phyloP scores from a whole-genome alignment of 2,329 filamentous ascomycete genomes.

The Diaporthe capsici region DNA sequence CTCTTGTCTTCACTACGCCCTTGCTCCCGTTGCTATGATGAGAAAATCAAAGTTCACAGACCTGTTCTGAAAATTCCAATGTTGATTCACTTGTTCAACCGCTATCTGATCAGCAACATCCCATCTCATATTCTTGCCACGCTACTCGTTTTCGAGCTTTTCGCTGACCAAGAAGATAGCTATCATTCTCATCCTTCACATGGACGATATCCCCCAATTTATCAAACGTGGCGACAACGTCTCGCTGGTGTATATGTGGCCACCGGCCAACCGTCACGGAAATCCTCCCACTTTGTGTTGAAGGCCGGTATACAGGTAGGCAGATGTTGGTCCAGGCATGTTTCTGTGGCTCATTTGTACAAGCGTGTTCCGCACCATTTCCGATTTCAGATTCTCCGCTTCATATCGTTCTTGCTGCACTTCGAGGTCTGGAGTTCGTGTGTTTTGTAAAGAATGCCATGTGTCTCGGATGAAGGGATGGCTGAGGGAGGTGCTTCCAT shows the following conservation, averaged over 20 bases:
- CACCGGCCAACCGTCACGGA: neutral
- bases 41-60: constrained; percentile 81
- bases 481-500: too few species aligned
- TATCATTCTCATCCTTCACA: neutral
- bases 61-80: constrained; percentile 81
- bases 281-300: neutral
- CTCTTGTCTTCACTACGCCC: constrained; percentile 27
- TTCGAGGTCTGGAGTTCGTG: neutral
- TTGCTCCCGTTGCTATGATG: constrained; percentile 73
- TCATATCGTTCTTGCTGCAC: neutral
- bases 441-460: too few species aligned
- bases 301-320: neutral
- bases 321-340: neutral
- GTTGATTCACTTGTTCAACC: constrained; percentile 84
- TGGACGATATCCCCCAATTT: neutral
- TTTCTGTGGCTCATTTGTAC: too few species aligned
- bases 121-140: constrained; percentile 40
- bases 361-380: neutral
- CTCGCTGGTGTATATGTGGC: neutral
- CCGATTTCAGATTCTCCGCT: too few species aligned
- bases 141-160: constrained; percentile 34
- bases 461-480: neutral
- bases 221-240: too few species aligned
- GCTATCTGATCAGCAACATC: constrained; percentile 75
- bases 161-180: constrained; percentile 31